phyloP scores from a whole-genome alignment of 2,329 filamentous ascomycete species.

The Macrophomina tecta region DNA sequence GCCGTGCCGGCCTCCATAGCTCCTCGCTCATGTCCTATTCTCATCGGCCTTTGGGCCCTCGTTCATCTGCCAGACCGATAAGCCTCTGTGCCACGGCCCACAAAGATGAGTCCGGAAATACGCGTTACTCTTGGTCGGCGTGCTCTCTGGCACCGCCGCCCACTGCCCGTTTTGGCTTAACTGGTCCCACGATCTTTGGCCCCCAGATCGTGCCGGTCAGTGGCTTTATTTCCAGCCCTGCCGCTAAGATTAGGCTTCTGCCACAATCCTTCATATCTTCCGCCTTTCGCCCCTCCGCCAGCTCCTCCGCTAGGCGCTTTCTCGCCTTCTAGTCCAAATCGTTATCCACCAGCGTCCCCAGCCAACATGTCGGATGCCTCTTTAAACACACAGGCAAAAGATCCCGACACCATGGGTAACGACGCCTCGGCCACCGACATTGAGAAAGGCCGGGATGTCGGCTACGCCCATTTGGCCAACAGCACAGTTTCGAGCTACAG shows the following conservation, averaged over 20 bases:
- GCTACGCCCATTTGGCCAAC: conserved; percentile 65
- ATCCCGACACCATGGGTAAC: not conserved
- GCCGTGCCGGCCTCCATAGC: no score
- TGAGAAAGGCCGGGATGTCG: conserved; percentile 50
- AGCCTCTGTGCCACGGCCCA: no score
- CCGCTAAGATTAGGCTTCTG: not conserved
- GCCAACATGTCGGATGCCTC: conserved; percentile 6
- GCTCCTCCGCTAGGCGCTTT: not conserved
- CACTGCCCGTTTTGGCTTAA: not conserved
- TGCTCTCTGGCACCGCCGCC: not conserved
- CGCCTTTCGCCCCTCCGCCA: not conserved
- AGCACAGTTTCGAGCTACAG: conserved; percentile 67
- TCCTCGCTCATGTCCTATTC: not conserved
- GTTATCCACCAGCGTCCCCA: not conserved
- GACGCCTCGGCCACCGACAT: conserved; percentile 39
- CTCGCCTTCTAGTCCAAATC: not conserved
- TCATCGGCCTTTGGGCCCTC: not conserved
- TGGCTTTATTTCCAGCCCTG: not conserved
- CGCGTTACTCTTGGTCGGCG: not conserved
- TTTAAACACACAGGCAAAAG: not conserved
- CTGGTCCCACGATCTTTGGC: not conserved
- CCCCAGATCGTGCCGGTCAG: not conserved
- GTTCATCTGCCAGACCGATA: not conserved
- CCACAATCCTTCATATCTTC: not conserved
- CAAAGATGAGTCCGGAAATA: not conserved